phyloP scores from a whole-genome alignment of 2,329 filamentous ascomycete species.

The Cladosporium sphaerospermum region DNA sequence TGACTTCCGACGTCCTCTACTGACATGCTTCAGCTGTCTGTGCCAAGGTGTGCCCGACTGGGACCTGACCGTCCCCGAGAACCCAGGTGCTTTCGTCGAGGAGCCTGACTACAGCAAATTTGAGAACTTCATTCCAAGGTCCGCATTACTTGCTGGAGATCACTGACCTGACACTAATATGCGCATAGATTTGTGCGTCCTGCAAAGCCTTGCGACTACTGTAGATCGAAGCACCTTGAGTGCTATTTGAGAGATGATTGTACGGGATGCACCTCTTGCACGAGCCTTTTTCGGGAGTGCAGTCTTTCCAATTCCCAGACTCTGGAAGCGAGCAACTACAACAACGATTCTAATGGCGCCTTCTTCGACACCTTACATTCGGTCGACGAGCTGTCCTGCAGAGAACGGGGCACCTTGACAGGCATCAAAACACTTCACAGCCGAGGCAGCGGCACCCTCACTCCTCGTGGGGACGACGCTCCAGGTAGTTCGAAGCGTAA shows the following conservation, averaged over 20 bases:
- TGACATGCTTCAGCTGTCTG: conserved; percentile 13
- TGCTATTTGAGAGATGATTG: conserved; percentile 39
- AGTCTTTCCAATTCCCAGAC: conserved; percentile 36
- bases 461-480: conserved; percentile 25
- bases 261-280: conserved; percentile 41
- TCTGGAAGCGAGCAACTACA: conserved; percentile 23
- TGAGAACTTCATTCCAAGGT: conserved; percentile 38
- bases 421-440: conserved; percentile 33
- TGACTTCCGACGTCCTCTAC: not conserved
- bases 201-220: conserved; percentile 43
- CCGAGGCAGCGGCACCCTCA: conserved; percentile 14
- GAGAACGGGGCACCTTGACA: conserved; percentile 29
- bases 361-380: conserved; percentile 43
- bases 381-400: conserved; percentile 37
- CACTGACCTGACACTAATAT: conserved; percentile 1
- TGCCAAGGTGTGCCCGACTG: conserved; percentile 18
- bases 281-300: conserved; percentile 43
- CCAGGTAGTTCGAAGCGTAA: conserved; percentile 36
- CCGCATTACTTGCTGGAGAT: not conserved
- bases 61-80: conserved; percentile 8
- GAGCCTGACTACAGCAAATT: conserved; percentile 37
- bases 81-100: not conserved
- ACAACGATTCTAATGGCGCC: conserved; percentile 23
- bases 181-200: conserved; percentile 34
- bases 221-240: conserved; percentile 39